Base-by-base conservation (phyloP, 768 basidiomycete species). In the Calocybe cyanea region DNA sequence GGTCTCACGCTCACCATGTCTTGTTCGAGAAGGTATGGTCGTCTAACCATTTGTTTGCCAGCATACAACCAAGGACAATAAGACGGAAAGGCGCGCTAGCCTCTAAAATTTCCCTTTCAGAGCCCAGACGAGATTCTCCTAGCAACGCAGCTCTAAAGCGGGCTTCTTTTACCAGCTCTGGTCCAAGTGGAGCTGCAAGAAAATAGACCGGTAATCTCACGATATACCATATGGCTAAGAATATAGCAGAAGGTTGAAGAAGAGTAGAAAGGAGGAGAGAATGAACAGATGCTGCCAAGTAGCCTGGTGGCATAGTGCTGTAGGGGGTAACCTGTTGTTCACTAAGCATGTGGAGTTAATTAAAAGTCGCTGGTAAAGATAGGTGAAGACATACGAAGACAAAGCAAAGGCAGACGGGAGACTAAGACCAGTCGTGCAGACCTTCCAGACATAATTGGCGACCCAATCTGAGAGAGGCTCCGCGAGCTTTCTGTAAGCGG, bases 1-100 rank as follows among this genome's bases (percentile, higher is more conserved):
- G 36, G 21, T 40, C 18, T 20, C 21, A 38, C 35, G 61, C 81
- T 49, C 61, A 88, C 88, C 88, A 91, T 43, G 88, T 91, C 69
- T 88, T 90, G 66, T 90, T 90, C 32, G 87, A 89, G 64, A 90
- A 91, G 0, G 88, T 90, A 57, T 91, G 88, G 55, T 91, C 88
- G 52, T 90, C 87, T 52, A 91, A 59, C 88, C 88, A 90, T 65
- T 91, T 91, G 63, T 90, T 90, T 15, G 87, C 86, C 25, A 91
- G 68, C 87, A 91, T 89, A 51, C 81, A 88, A 15, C 88, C 88
- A 18, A 91, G 71, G 18, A 91, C 76, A 47, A 90, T 71, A 34
- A 91, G 71, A 43, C 85, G 79, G 63, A 89, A 90, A 9, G 84
- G 80, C 1, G 80, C 81, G 48, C 72, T 75, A 5, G 72, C 69